A percentile compares a stretch with the other conserved stretches of the same genome.
Evolutionary conservation across 305 asterid genomes (phyloP).

Genomic region (Caryopteris hybrid): DNA sequence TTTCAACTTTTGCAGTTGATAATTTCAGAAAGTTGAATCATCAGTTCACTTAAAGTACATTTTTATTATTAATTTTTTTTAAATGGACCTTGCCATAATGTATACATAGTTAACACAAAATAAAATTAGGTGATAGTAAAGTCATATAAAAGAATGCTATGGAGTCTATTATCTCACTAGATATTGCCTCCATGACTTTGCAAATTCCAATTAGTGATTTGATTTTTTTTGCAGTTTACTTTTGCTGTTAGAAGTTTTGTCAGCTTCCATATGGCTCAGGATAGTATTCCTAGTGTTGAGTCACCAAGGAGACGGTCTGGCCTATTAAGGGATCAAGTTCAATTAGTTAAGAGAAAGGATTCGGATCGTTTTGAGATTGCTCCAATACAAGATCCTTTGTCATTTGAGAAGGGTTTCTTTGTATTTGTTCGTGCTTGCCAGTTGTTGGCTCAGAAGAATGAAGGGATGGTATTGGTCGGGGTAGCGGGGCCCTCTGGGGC

Average conservation of each 20-base stretch:
- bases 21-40: not conserved
- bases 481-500: conserved; percentile 99
- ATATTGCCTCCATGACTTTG: not conserved
- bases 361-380: conserved; percentile 77
- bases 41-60: not conserved
- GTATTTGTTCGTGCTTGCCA: conserved; percentile 88
- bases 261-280: conserved; percentile 57
- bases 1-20: not conserved
- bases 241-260: conserved; percentile 3
- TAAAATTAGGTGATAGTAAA: not conserved
- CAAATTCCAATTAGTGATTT: not conserved
- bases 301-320: conserved; percentile 89
- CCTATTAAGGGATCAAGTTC: conserved; percentile 86
- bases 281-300: conserved; percentile 40
- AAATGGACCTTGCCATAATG: not conserved
- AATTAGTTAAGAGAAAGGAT: conserved; percentile 70
- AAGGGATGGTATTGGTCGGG: conserved; percentile 80
- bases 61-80: not conserved
- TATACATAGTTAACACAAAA: not conserved
- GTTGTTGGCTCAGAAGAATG: conserved; percentile 86
- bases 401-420: conserved; percentile 96
- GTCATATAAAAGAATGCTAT: not conserved
- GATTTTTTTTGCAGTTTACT: not conserved
- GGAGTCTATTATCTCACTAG: not conserved
- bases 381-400: conserved; percentile 71